Evolutionary conservation across 495 filamentous ascomycete genomes (phyloP).

Genomic region (Tuber umbilicatum): DNA sequence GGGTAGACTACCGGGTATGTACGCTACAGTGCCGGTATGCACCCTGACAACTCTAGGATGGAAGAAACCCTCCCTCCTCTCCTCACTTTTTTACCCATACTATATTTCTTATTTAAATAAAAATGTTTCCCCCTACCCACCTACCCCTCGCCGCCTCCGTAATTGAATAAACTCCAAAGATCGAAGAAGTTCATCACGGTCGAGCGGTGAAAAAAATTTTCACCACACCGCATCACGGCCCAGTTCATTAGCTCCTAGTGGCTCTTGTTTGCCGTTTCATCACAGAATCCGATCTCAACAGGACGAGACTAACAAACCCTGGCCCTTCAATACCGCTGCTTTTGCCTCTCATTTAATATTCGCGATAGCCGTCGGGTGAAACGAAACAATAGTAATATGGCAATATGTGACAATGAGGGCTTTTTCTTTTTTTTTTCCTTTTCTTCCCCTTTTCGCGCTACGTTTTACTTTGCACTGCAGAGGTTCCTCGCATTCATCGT

Average conservation of each 20-base stretch:
- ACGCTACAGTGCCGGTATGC: background rate
- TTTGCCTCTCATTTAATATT: background rate
- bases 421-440: no score
- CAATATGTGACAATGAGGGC: background rate
- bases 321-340: background rate
- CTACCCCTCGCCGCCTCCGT: background rate
- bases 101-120: conserved; percentile 2
- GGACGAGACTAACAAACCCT: background rate
- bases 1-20: conserved; percentile 2
- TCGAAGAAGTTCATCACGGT: background rate
- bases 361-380: background rate
- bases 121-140: background rate
- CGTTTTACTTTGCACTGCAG: background rate
- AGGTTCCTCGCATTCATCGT: background rate
- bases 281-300: background rate
- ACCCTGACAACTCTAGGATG: background rate
- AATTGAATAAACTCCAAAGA: background rate
- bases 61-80: background rate
- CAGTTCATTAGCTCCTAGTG: background rate
- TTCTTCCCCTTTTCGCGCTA: background rate
- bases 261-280: background rate
- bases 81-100: background rate
- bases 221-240: background rate
- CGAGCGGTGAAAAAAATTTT: background rate
- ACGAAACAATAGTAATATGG: background rate